These are phyloP conservation scores for Fomitiporia mediterranea DNA, from an alignment of 1,284 basidiomycete species.

Conservation along the genomic window DNA sequence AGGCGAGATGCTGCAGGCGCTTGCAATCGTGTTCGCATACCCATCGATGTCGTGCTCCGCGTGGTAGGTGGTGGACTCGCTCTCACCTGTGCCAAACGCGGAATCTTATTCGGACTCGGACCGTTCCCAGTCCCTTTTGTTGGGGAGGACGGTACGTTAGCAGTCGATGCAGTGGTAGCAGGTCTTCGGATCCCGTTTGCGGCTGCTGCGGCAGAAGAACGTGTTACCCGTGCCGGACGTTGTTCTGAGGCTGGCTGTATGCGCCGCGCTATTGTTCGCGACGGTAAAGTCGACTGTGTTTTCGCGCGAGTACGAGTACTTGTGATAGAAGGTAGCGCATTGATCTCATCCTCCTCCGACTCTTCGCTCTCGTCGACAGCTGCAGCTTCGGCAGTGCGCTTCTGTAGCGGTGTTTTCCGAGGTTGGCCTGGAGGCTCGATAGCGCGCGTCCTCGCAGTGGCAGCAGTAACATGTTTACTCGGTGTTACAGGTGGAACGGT, in stretches of 20 bases:
- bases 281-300: constrained; percentile 38
- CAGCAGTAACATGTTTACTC: constrained; percentile 64
- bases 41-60: constrained; percentile 20
- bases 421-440: constrained; percentile 79
- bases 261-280: constrained; percentile 37
- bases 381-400: constrained; percentile 48
- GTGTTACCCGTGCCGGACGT: constrained; percentile 63
- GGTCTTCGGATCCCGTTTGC: constrained; percentile 40
- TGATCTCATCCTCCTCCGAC: constrained; percentile 49
- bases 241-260: constrained; percentile 56
- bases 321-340: constrained; percentile 59
- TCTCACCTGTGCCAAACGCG: constrained; percentile 51
- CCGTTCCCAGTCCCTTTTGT: constrained; percentile 32
- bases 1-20: constrained; percentile 69
- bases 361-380: constrained; percentile 43
- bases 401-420: constrained; percentile 76
- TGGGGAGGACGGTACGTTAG: constrained; percentile 35
- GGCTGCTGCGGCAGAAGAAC: constrained; percentile 58
- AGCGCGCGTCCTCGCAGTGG: constrained; percentile 58
- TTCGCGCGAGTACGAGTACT: constrained; percentile 25
- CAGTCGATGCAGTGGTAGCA: constrained; percentile 22
- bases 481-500: constrained; percentile 71
- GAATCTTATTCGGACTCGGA: constrained; percentile 71
- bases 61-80: constrained; percentile 18
- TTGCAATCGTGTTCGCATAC: constrained; percentile 33